Base-by-base conservation (phyloP, 1,139 yeast genomes). In the Hyphopichia khmerensis region DNA sequence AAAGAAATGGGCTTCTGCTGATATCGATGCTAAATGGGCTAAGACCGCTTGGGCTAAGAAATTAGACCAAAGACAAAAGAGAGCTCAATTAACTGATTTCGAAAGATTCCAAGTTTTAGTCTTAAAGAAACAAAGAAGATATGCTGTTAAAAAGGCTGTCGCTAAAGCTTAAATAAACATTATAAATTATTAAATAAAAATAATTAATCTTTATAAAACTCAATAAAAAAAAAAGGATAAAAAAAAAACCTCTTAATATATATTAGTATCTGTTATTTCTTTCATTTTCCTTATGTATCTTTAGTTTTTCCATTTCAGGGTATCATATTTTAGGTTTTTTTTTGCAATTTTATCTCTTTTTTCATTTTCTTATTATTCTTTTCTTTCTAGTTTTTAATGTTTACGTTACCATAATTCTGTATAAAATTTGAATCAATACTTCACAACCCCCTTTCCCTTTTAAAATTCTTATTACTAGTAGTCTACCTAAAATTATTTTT, bases 61-160 rank as follows among this genome's bases (percentile, higher is more conserved):
- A 82, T 85, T 93, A 67, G 96, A 95, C 68, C 85, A 87, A 75
- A 89, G 87, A 76, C 84, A 87, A 76, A 89, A 84, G 76, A 88
- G 99, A 83, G 75, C 95, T 64, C 79, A 85, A 69, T 86, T 95
- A 72, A 71, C 93, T 62, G 99, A 93, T 79, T 93, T 93, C 67
- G 97, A 93, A 82, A 91, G 99, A 85, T 93, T 93, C 97, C 97
- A 93, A 83, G 99, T 91, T 64, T 72, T 87, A 74, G 95, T 89
- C 62, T 85, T 89, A 75, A 91, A 87, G 87, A 93, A 90, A 84
- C 96, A 91, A 83, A 89, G 89, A 79, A 87, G 93, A 80, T 84
- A 74, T 71, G 90, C 93, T 76, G 91, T 91, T 68, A 87, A 87
- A 81, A 91, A 89, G 64, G 75, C 76, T 61, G 65, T 71, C 50